Conservation (phyloP, 2,329 filamentous ascomycete genomes). For the Fusarium sp. region DNA sequence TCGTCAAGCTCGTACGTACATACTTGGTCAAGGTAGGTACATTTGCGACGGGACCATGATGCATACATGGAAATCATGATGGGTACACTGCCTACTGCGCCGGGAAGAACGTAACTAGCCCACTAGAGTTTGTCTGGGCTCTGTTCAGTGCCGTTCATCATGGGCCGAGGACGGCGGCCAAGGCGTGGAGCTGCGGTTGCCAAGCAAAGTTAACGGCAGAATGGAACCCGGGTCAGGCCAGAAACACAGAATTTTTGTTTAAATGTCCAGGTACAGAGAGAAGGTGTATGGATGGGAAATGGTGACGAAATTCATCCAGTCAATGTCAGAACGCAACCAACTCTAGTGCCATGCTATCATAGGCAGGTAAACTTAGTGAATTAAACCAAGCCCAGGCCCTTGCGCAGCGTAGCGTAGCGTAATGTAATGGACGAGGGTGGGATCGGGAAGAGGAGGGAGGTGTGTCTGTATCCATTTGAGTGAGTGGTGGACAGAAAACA, state of each 20-base stretch:
- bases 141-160: constrained; percentile 32
- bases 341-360: not conserved
- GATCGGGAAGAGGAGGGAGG: constrained; percentile 41
- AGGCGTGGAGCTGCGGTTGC: constrained; percentile 27
- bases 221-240: constrained; percentile 26
- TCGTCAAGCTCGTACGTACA: constrained; percentile 24
- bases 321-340: constrained; percentile 19
- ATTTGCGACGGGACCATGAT: constrained; percentile 36
- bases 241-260: constrained; percentile 2
- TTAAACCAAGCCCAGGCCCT: constrained; percentile 17
- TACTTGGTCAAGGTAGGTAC: constrained; percentile 20
- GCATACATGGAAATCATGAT: constrained; percentile 35
- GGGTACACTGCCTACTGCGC: constrained; percentile 36
- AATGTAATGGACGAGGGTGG: constrained; percentile 31
- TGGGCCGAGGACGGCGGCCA: constrained; percentile 8
- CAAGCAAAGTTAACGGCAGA: constrained; percentile 24
- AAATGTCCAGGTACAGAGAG: not conserved
- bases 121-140: constrained; percentile 25
- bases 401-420: constrained; percentile 4
- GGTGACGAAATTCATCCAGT: constrained; percentile 38
- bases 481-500: constrained; percentile 17
- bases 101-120: constrained; percentile 35
- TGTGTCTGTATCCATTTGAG: constrained; percentile 19
- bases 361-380: constrained; percentile 1
- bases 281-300: constrained; percentile 10